These are phyloP conservation scores for Seiridium unicorne DNA, from an alignment of 2,329 filamentous ascomycete species.

Conservation along the genomic window DNA sequence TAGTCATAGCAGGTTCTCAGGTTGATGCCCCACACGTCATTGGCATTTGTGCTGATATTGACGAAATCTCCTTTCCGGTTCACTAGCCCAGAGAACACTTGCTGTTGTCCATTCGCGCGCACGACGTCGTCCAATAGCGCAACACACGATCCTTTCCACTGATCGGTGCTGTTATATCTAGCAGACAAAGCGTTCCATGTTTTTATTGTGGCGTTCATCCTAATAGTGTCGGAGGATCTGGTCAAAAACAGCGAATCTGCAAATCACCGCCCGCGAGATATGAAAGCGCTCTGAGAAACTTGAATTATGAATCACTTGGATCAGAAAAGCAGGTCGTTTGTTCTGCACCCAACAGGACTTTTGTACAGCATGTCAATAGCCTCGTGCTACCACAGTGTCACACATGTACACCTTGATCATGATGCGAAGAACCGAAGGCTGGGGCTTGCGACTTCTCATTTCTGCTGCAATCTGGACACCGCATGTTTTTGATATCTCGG, in stretches of 20 bases:
- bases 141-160: neutral
- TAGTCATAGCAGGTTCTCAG: neutral
- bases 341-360: no score
- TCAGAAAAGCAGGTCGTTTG: no score
- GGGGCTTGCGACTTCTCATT: neutral
- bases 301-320: no score
- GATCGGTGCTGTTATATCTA: neutral
- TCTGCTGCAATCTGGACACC: neutral
- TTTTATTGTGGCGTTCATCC: neutral
- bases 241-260: neutral
- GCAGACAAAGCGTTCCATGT: neutral
- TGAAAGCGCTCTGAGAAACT: no score
- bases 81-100: constrained; percentile 1
- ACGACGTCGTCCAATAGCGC: neutral
- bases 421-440: no score
- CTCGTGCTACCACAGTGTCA: no score
- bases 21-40: constrained; percentile 2
- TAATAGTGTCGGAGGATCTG: neutral
- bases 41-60: neutral
- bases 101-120: neutral
- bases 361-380: no score
- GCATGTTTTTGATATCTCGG: neutral
- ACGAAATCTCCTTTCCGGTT: neutral
- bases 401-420: no score
- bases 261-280: no score